Evolutionary conservation across 2,329 filamentous ascomycete genomes (phyloP).

Genomic region (Exophiala bonariae): DNA sequence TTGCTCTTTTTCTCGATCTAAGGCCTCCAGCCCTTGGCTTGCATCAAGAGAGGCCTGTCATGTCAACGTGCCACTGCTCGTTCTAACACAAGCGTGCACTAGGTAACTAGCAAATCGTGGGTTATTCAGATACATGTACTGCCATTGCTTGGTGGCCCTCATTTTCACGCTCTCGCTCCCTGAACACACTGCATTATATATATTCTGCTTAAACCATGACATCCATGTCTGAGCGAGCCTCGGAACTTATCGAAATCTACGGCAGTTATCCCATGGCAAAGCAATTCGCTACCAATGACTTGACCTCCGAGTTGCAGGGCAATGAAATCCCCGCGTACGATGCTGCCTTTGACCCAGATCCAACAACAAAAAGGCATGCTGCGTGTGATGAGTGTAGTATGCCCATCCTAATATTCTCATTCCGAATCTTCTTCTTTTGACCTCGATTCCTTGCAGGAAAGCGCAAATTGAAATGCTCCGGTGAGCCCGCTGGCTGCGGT

Average conservation of each 20-base stretch:
- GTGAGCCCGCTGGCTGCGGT: slow-evolving; percentile 42
- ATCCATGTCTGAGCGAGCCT: too few relatives aligned
- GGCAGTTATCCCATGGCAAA: slow-evolving; percentile 16
- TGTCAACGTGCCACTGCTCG: too few relatives aligned
- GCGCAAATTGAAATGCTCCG: slow-evolving; percentile 51
- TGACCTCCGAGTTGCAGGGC: slow-evolving; percentile 9
- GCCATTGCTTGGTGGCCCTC: too few relatives aligned
- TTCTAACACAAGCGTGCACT: too few relatives aligned
- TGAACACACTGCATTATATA: too few relatives aligned
- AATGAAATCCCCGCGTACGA: slow-evolving; percentile 20
- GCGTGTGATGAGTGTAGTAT: slow-evolving; percentile 52
- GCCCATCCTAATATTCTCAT: slow-evolving; percentile 23
- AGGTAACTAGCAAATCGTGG: too few relatives aligned
- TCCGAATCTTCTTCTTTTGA: slow-evolving; percentile 4
- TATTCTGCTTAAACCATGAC: too few relatives aligned
- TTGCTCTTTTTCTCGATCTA: too few relatives aligned
- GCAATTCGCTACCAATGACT: slow-evolving; percentile 21
- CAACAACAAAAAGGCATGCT: slow-evolving; percentile 42
- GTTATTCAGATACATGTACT: too few relatives aligned
- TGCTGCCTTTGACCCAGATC: slow-evolving; percentile 26
- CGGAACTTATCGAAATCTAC: slow-evolving; percentile 7
- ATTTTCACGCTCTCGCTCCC: too few relatives aligned
- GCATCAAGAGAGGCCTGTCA: too few relatives aligned
- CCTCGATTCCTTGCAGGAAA: slow-evolving; percentile 38
- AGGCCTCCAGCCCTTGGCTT: too few relatives aligned